Conservation (phyloP, 768 basidiomycete genomes). For the Naganishia kalamii region DNA sequence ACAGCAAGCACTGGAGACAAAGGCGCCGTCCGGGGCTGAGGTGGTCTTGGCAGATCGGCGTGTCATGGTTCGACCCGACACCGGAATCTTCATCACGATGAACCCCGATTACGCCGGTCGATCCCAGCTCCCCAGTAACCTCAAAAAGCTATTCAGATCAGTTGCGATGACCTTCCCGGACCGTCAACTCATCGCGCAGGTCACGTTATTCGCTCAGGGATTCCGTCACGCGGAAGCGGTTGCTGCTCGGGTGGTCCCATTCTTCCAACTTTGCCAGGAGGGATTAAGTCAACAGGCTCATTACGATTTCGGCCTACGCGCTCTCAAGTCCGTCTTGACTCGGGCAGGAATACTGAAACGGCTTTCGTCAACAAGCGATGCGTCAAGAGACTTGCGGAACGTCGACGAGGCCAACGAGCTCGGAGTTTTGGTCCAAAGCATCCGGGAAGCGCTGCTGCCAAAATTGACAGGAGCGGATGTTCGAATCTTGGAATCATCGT, state of each 20-base stretch:
- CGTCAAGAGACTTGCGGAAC: slow-evolving; percentile 44
- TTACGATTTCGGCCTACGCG: slow-evolving; percentile 97
- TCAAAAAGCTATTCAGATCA: slow-evolving; percentile 69
- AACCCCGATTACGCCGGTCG: slow-evolving; percentile 97
- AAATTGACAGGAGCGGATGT: slow-evolving; percentile 97
- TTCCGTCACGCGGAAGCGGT: slow-evolving; percentile 95
- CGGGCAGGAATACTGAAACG: slow-evolving; percentile 97
- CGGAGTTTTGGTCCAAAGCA: slow-evolving; percentile 95
- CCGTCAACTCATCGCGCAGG: slow-evolving; percentile 96
- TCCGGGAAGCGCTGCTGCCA: slow-evolving; percentile 96
- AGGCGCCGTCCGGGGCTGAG: slow-evolving; percentile 84
- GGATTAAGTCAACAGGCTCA: slow-evolving; percentile 95
- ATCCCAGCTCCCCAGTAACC: slow-evolving; percentile 56
- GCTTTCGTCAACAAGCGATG: slow-evolving; percentile 50
- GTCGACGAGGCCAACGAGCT: slow-evolving; percentile 70
- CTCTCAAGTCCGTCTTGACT: slow-evolving; percentile 88
- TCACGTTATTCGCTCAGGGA: slow-evolving; percentile 98
- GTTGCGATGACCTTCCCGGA: slow-evolving; percentile 99
- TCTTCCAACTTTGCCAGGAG: slow-evolving; percentile 97
- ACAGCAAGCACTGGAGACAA: slow-evolving; percentile 86
- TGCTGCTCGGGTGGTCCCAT: slow-evolving; percentile 97
- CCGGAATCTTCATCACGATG: slow-evolving; percentile 96
- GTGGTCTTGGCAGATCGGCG: slow-evolving; percentile 55
- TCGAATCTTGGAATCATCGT: background rate
- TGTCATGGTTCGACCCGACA: slow-evolving; percentile 55